A percentile compares a stretch with the other conserved stretches of the same genome.
Conservation (phyloP, 495 filamentous ascomycete genomes). For the Penicillium pulvis region DNA sequence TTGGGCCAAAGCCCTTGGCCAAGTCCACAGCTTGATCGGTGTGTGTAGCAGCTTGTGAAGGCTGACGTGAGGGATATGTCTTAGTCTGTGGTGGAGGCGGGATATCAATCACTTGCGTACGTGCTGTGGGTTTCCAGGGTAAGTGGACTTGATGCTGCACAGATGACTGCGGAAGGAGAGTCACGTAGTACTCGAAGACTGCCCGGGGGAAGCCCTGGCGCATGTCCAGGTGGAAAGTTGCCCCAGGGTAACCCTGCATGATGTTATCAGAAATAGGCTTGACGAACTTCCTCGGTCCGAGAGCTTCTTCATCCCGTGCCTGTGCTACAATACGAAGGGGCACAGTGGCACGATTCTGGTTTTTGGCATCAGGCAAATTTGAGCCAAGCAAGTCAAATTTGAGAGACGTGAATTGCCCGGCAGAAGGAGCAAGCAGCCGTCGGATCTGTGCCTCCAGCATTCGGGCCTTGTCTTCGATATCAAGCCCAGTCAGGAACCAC, state of each 20-base stretch:
- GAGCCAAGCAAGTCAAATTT: constrained; percentile 40
- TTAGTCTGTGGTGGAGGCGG: constrained; percentile 33
- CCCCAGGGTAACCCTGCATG: constrained; percentile 47
- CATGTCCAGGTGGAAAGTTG: constrained; percentile 43
- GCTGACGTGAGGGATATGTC: constrained; percentile 38
- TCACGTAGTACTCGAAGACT: constrained; percentile 47
- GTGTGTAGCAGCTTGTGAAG: constrained; percentile 27
- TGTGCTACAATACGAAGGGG: constrained; percentile 43
- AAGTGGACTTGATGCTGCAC: constrained; percentile 42
- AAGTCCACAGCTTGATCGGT: constrained; percentile 15
- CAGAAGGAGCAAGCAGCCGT: constrained; percentile 21
- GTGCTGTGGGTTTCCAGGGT: constrained; percentile 36
- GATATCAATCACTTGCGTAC: constrained; percentile 30
- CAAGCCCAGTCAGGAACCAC: constrained; percentile 46
- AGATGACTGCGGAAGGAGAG: constrained; percentile 40
- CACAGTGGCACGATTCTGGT: constrained; percentile 43
- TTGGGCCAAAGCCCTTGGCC: constrained; percentile 40
- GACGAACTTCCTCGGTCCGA: constrained; percentile 35
- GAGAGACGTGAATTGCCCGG: constrained; percentile 29
- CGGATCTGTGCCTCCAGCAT: constrained; percentile 43
- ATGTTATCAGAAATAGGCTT: constrained; percentile 44
- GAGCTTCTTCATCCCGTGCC: constrained; percentile 35
- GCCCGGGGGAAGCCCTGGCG: constrained; percentile 41
- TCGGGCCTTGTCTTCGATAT: constrained; percentile 47
- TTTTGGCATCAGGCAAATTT: constrained; percentile 25